Base-by-base conservation (phyloP, 805 yeast genomes). In the Pichia phayaonensis region DNA sequence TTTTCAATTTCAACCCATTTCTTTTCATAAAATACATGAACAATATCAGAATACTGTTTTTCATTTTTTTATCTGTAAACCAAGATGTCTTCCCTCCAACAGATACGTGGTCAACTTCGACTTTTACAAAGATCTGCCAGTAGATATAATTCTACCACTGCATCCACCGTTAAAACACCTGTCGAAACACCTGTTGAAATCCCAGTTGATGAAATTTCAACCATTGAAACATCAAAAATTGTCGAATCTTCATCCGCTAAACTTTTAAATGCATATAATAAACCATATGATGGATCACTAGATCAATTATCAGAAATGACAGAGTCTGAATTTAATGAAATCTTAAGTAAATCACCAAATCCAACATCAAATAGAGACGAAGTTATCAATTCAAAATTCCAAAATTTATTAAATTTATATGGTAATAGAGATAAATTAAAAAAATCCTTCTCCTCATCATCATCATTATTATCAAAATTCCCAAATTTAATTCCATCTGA, bases 401-500 rank as follows among this genome's bases (percentile, higher is more conserved):
- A 61, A 26, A 50, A 61, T 44, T 56, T 65, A 38, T 56, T 63
- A 48, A 55, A 60, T 47, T 54, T 63, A 15, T 64, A 58, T 52
- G 52, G 60, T 51, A 57, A 55, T 29, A 55, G 57, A 45, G 64
- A 62, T 48, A 52, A 55, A 41, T 47, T 55, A 24, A 54, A 54
- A 34, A 58, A 58, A 45, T 56, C 57, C 39, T 56, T 57, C 31
- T 45, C 58, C 1, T 54, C 60, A 7, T 54, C 65, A 10, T 60
- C 66, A 13, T 54, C 63, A 39, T 52, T 64, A 45, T 51, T 66
- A 22, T 44, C 62, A 18, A 62, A 65, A 41, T 84, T 74, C 64
- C 94, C 96, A 45, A 75, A 76, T 55, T 73, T 90, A 53, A 75
- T 75, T 46, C 81, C 82, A 39, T 77, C 92, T 0, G 72, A 77